Conservation (phyloP, 371 early-diverging fungal genomes). For the Mortierella sp. region DNA sequence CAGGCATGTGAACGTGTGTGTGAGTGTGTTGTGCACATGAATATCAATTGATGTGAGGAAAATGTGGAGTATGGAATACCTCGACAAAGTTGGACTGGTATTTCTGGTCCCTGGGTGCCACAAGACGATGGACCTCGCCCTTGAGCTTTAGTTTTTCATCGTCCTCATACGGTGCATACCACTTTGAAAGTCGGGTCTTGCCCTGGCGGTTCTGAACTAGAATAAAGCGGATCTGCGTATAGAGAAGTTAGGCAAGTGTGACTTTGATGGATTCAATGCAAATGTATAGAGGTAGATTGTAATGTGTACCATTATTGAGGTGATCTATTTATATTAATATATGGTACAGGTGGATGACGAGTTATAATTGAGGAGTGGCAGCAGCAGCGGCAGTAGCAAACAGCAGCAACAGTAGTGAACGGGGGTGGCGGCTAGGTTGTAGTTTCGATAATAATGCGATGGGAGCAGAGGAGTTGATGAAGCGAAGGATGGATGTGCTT, state of each 20-base stretch:
- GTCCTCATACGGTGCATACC: slow-evolving; percentile 95
- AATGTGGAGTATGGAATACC: slow-evolving; percentile 60
- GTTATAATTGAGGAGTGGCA: neutral
- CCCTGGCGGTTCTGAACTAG: slow-evolving; percentile 98
- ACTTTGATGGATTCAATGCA: neutral
- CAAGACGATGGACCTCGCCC: slow-evolving; percentile 93
- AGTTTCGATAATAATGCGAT: neutral
- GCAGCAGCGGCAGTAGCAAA: neutral
- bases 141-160: slow-evolving; percentile 95
- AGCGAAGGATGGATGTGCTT: neutral
- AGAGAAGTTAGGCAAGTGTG: neutral
- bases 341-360: neutral
- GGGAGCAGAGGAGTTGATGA: slow-evolving; percentile 5
- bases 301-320: neutral
- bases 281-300: neutral
- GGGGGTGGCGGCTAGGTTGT: neutral
- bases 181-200: slow-evolving; percentile 96
- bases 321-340: neutral
- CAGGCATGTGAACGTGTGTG: too few species aligned
- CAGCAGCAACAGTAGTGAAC: too few species aligned
- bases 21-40: slow-evolving; percentile 1
- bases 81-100: slow-evolving; percentile 97
- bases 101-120: slow-evolving; percentile 96
- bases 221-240: slow-evolving; percentile 90
- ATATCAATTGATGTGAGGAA: neutral